Evolutionary conservation across 2,329 filamentous ascomycete genomes (phyloP), one percentile per base, ranked within the genome.

Genomic region (Westerdykella ornata): DNA sequence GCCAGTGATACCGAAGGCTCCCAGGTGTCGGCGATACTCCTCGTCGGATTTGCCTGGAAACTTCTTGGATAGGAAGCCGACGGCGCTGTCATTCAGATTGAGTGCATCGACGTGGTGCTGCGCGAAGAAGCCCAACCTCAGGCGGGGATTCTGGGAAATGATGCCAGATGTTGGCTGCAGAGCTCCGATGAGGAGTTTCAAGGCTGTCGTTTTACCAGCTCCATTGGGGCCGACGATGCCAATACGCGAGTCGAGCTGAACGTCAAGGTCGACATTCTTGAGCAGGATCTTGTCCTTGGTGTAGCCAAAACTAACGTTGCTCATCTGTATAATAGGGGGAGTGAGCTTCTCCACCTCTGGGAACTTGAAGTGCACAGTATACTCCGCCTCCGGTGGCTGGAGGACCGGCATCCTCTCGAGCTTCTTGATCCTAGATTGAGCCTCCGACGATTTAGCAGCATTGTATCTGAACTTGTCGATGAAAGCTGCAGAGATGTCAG

Each of bases 401-500:
- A 98, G 77, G 1, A 95, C 73, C 1, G 94, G 92, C 87, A 98
- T 96, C 61, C 85, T 88, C 68, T 98, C 94, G 47, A 98, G 75
- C 66, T 98, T 98, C 77, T 98, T 98, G 78, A 98, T 97, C 60
- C 92, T 83, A 1, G 90, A 97, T 64, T 98, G 92, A 1, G 92
- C 92, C 73, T 98, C 92, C 7, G 90, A 95, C 1, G 92, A 96
- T 68, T 98, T 98, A 60, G 90, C 92, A 19, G 92, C 92, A 63
- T 98, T 98, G 77, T 98, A 98, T 39, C 92, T 82, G 77, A 98
- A 98, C 71, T 98, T 98, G 77, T 98, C 92, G 71, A 98, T 98
- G 69, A 98, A 98, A 19, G 87, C 83, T 50, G 45, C 33, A 33
- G 19, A 37, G 38, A 44, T 19, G 43, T 51, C 13, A n/a, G n/a